Evolutionary conservation across 2,329 filamentous ascomycete genomes (phyloP).

Genomic region (Lasiodiplodia sp.): DNA sequence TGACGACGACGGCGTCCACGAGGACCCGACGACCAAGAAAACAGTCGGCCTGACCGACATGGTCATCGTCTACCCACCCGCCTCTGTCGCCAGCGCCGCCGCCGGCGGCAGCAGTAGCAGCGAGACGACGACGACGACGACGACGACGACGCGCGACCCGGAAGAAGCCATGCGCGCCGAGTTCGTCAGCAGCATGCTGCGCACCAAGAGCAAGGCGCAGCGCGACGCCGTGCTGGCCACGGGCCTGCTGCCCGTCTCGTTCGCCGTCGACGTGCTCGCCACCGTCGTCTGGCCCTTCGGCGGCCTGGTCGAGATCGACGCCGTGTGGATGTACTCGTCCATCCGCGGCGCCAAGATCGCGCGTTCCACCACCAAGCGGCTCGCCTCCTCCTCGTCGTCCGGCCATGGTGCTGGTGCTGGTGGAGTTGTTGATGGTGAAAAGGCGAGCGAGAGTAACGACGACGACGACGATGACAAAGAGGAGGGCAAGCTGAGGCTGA

Average conservation of each 20-base stretch:
- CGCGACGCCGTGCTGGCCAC: conserved; percentile 53
- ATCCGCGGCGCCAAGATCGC: conserved; percentile 54
- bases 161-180: conserved; percentile 48
- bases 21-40: conserved; percentile 38
- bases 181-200: conserved; percentile 52
- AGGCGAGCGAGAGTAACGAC: background rate
- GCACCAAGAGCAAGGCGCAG: conserved; percentile 52
- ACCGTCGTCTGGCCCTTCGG: conserved; percentile 49
- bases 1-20: conserved; percentile 18
- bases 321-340: conserved; percentile 50
- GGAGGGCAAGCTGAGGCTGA: conserved; percentile 43
- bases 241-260: conserved; percentile 45
- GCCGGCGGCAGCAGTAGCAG: too few species aligned
- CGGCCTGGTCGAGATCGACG: conserved; percentile 46
- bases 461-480: background rate
- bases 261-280: conserved; percentile 46
- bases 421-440: background rate
- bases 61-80: conserved; percentile 50
- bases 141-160: conserved; percentile 34
- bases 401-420: too few species aligned
- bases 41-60: conserved; percentile 51
- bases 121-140: conserved; percentile 27
- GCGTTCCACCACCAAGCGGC: conserved; percentile 49
- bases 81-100: background rate
- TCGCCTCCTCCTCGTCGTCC: conserved; percentile 34